Conservation (phyloP, 139 green algal species). For the Micractinium sp. region DNA sequence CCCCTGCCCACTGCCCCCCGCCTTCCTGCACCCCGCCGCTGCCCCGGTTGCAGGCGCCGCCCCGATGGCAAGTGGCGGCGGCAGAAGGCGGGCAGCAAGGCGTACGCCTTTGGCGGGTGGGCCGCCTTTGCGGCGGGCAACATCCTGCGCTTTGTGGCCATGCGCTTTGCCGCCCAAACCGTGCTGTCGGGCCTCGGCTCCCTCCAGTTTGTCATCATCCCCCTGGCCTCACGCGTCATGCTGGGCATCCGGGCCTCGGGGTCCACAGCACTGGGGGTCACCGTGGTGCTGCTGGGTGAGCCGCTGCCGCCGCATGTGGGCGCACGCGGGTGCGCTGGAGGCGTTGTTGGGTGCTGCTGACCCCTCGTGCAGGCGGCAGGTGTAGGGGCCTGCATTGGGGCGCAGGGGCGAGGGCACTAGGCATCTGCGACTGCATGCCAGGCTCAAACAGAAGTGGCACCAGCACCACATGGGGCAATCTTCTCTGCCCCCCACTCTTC, state of each 20-base stretch:
- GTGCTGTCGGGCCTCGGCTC: slow-evolving; percentile 53
- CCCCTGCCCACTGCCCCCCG: too few relatives aligned
- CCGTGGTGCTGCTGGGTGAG: slow-evolving; percentile 50
- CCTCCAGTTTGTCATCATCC: slow-evolving; percentile 65
- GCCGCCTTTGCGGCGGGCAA: slow-evolving; percentile 52
- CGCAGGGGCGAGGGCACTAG: background rate
- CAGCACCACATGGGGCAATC: too few relatives aligned
- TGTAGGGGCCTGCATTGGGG: background rate
- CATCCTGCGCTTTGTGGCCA: slow-evolving; percentile 58
- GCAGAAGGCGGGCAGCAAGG: slow-evolving; percentile 48
- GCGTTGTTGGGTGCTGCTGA: background rate
- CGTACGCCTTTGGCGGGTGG: slow-evolving; percentile 52
- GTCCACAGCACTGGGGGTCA: slow-evolving; percentile 44
- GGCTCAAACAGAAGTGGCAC: too few relatives aligned
- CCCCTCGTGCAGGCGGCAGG: too few relatives aligned
- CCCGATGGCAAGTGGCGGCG: slow-evolving; percentile 55
- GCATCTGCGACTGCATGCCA: background rate
- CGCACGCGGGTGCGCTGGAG: background rate
- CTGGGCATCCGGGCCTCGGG: slow-evolving; percentile 45
- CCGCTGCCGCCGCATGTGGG: background rate
- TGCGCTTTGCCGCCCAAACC: slow-evolving; percentile 63
- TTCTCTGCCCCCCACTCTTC: too few relatives aligned
- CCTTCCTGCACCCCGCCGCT: background rate
- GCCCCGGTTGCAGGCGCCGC: slow-evolving; percentile 38
- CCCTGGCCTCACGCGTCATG: slow-evolving; percentile 47